A percentile compares a stretch with the other conserved stretches of the same genome.
Evolutionary conservation across 2,329 filamentous ascomycete species (phyloP).

Genomic region (Fusarium sp.): DNA sequence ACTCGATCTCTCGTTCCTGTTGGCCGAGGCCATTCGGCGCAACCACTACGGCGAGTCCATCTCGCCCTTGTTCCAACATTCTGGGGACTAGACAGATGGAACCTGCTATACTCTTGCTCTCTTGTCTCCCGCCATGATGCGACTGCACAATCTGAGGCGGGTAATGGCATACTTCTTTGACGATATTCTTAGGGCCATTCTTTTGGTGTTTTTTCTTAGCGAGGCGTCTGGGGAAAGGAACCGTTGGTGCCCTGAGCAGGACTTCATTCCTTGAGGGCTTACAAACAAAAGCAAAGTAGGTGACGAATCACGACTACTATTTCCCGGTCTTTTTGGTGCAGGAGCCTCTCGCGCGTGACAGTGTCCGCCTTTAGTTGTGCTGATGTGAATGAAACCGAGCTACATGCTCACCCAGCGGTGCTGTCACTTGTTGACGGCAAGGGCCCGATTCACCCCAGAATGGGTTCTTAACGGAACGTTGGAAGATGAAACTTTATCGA

Average conservation of each 20-base stretch:
- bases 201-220: slow-evolving; percentile 46
- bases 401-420: slow-evolving; percentile 70
- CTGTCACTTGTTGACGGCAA: slow-evolving; percentile 79
- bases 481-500: slow-evolving; percentile 66
- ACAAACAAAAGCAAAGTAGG: slow-evolving; percentile 40
- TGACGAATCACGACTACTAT: slow-evolving; percentile 42
- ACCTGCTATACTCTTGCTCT: slow-evolving; percentile 8
- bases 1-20: slow-evolving; percentile 86
- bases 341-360: slow-evolving; percentile 15
- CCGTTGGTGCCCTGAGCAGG: slow-evolving; percentile 28
- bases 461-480: slow-evolving; percentile 86
- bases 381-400: slow-evolving; percentile 11
- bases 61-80: slow-evolving; percentile 75
- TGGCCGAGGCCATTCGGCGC: slow-evolving; percentile 92
- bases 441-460: slow-evolving; percentile 76
- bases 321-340: slow-evolving; percentile 26
- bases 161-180: slow-evolving; percentile 14
- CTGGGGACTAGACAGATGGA: slow-evolving; percentile 60
- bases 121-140: slow-evolving; percentile 20
- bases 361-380: slow-evolving; percentile 5
- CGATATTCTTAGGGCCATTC: slow-evolving; percentile 28
- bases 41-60: slow-evolving; percentile 97
- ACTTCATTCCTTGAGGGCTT: slow-evolving; percentile 27
- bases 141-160: slow-evolving; percentile 3
- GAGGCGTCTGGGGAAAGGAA: slow-evolving; percentile 51